Evolutionary conservation across 1,284 basidiomycete species (phyloP), one percentile per base, ranked within the genome.

Genomic region (Megacollybia platyphylla): DNA sequence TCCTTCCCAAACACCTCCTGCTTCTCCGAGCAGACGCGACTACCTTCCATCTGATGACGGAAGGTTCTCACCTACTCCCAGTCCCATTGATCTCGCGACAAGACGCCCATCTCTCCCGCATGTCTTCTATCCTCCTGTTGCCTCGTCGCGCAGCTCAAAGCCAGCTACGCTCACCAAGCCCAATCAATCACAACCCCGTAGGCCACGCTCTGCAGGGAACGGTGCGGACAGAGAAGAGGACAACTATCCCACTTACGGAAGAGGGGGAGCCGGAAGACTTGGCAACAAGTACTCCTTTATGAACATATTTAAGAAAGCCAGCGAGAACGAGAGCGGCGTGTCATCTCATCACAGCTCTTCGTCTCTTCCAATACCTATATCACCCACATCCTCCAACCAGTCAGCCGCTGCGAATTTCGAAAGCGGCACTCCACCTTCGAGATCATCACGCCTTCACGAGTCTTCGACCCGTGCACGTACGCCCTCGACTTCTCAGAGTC

Each of bases 251-350:
- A 53, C 59, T 45, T 59, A 58, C 13, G 55, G 59, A 38, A 36
- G 44, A 11, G 40, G 44, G 28, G 50, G 57, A 11, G 58, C 57
- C 32, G 61, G 65, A 41, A 71, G 59, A 50, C 54, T 73, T 11
- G 64, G 61, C 17, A 70, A 65, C 54, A 76, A 76, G 51, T 70
- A 72, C 49, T 74, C 72, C 11, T 58, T 81, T 41, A 57, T 78
- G 51, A 71, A 70, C 48, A 60, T 79, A 26, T 79, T 81, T 62
- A 76, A 72, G 63, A 76, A 73, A 56, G 61, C 59, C 0, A 67
- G 68, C 41, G 51, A 57, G 3, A 63, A 61, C 30, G 64, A 65
- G 10, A 48, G 44, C 10, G 41, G 52, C 10, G 46, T 52, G 17
- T 44, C 51, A 17, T 43, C 52, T 7, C 49, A 51, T 37, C 44